Evolutionary conservation across 139 green algal species (phyloP).

Genomic region (Tetradesmus lagerheimii): DNA sequence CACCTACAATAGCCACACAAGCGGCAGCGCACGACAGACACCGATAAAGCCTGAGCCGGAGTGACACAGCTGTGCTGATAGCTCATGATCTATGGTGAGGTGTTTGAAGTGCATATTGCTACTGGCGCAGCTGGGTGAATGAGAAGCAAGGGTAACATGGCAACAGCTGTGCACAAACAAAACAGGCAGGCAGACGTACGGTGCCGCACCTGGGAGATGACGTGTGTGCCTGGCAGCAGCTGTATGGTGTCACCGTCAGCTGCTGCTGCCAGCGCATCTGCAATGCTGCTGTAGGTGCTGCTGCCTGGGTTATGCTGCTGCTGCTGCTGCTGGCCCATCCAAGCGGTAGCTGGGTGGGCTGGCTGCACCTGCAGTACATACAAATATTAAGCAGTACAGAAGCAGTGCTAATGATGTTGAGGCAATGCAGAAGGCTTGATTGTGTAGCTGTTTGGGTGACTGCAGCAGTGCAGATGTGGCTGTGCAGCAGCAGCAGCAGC

Average conservation of each 20-base stretch:
- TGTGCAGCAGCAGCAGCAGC: no score
- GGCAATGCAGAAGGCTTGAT: no score
- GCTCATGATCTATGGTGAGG: no score
- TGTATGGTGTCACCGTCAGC: conserved; percentile 36
- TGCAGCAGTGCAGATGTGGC: no score
- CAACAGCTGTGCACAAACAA: not conserved
- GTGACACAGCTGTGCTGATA: not conserved
- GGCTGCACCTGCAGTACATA: conserved; percentile 11
- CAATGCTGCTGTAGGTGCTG: not conserved
- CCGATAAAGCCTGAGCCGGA: not conserved
- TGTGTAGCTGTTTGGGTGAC: no score
- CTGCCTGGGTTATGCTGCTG: not conserved
- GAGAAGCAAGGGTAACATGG: no score
- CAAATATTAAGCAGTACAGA: not conserved
- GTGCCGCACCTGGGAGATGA: conserved; percentile 17
- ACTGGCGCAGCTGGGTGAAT: no score
- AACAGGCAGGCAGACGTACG: not conserved
- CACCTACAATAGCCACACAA: conserved; percentile 6
- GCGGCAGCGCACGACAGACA: not conserved
- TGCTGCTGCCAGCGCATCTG: conserved; percentile 34
- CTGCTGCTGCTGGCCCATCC: conserved; percentile 33
- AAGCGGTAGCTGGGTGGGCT: conserved; percentile 25
- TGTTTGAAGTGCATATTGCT: no score
- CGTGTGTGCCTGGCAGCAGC: conserved; percentile 41
- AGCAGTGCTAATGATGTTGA: not conserved